These are phyloP conservation scores for Candida anglica DNA, from an alignment of 805 yeast genomes.

Conservation along the genomic window DNA sequence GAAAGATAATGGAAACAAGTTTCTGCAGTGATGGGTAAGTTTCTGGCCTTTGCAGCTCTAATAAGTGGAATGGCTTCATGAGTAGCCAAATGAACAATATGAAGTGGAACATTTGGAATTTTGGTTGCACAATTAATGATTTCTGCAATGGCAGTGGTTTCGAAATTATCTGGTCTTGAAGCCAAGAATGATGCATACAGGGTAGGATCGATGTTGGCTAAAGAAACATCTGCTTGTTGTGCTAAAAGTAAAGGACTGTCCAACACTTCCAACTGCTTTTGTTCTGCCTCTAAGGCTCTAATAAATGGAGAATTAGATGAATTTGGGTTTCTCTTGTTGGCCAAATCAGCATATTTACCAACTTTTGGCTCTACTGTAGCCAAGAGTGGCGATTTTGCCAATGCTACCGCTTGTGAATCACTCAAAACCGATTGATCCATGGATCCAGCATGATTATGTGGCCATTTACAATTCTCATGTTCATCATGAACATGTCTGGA, in stretches of 20 bases:
- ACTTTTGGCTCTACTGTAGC: constrained; percentile 57
- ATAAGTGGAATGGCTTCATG: constrained; percentile 77
- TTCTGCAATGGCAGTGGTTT: constrained; percentile 75
- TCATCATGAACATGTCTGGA: constrained; percentile 14
- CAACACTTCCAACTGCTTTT: constrained; percentile 7
- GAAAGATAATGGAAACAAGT: constrained; percentile 93
- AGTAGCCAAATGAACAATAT: constrained; percentile 88
- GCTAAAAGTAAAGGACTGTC: constrained; percentile 41
- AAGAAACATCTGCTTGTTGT: constrained; percentile 32
- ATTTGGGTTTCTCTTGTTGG: constrained; percentile 17
- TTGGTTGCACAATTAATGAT: constrained; percentile 59
- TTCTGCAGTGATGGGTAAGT: constrained; percentile 74
- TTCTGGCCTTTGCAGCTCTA: constrained; percentile 54
- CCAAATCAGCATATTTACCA: constrained; percentile 43
- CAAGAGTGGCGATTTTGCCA: constrained; percentile 52
- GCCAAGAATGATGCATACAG: constrained; percentile 70
- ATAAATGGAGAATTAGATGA: constrained; percentile 19
- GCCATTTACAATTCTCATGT: constrained; percentile 27
- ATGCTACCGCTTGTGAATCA: constrained; percentile 47
- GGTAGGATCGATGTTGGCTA: constrained; percentile 52
- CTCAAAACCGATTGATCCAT: constrained; percentile 34
- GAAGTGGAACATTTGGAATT: constrained; percentile 64
- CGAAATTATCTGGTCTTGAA: constrained; percentile 86
- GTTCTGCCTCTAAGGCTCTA: constrained; percentile 13
- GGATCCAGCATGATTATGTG: constrained; percentile 32